Evolutionary conservation across 768 basidiomycete species (phyloP).

Genomic region (Pleurotus platypus): DNA sequence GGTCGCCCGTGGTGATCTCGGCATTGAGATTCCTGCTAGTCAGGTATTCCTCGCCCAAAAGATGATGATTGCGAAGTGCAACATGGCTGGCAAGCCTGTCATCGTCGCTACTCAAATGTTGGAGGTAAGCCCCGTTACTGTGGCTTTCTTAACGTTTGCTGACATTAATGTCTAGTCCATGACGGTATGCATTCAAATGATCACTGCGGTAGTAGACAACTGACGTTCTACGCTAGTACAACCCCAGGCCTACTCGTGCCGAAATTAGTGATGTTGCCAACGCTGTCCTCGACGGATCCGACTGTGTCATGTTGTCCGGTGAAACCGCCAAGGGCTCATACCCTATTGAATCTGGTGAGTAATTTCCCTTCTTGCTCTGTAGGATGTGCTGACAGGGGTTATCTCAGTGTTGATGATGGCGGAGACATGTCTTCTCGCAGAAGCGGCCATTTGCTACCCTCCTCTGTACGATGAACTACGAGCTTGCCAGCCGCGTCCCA

Average conservation of each 20-base stretch:
- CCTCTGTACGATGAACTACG: slow-evolving; percentile 90
- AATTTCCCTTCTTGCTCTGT: too few relatives aligned
- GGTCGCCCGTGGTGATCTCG: slow-evolving; percentile 99
- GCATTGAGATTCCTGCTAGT: slow-evolving; percentile 99
- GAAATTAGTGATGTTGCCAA: slow-evolving; percentile 99
- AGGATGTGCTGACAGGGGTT: background rate
- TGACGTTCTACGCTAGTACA: slow-evolving; percentile 57
- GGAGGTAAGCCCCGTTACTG: slow-evolving; percentile 51
- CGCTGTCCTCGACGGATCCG: slow-evolving; percentile 96
- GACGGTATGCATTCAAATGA: slow-evolving; percentile 53
- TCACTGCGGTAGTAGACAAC: background rate
- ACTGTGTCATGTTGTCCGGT: slow-evolving; percentile 99
- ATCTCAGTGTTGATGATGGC: slow-evolving; percentile 95
- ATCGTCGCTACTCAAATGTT: slow-evolving; percentile 99
- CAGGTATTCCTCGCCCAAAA: slow-evolving; percentile 99
- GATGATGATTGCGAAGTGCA: slow-evolving; percentile 99
- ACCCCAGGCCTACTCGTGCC: slow-evolving; percentile 97
- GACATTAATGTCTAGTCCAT: slow-evolving; percentile 58
- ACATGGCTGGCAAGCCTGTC: slow-evolving; percentile 95
- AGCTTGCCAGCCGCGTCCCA: slow-evolving; percentile 77
- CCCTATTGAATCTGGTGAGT: slow-evolving; percentile 88
- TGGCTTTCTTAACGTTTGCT: background rate
- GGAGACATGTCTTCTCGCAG: slow-evolving; percentile 96
- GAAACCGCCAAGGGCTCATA: slow-evolving; percentile 98
- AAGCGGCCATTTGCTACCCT: slow-evolving; percentile 92